Conservation (phyloP, 192 early-diverging fungal species). For the Backusella luteola region DNA sequence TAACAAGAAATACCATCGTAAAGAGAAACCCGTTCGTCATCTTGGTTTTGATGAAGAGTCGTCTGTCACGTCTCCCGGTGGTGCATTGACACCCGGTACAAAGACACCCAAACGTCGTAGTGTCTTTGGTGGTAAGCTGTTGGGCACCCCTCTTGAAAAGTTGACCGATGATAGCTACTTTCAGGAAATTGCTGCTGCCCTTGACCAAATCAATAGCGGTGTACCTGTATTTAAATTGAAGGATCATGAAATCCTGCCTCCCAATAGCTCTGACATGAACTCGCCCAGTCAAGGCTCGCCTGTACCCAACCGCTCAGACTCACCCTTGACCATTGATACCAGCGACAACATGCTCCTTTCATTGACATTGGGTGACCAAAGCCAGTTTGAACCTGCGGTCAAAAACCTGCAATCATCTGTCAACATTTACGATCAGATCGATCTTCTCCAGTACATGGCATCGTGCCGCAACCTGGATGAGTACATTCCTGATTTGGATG, state of each 20-base stretch:
- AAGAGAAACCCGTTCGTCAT: slow-evolving; percentile 33
- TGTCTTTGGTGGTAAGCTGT: slow-evolving; percentile 28
- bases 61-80: slow-evolving; percentile 47
- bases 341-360: slow-evolving; percentile 41
- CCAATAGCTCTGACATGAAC: neutral
- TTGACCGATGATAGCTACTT: slow-evolving; percentile 34
- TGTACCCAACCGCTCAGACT: neutral
- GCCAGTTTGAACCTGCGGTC: slow-evolving; percentile 57
- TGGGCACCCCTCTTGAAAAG: slow-evolving; percentile 26
- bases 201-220: slow-evolving; percentile 24
- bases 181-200: slow-evolving; percentile 31
- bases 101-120: slow-evolving; percentile 37
- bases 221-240: slow-evolving; percentile 45
- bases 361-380: slow-evolving; percentile 67
- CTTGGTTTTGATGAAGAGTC: slow-evolving; percentile 49
- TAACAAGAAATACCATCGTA: slow-evolving; percentile 39
- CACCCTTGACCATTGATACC: neutral
- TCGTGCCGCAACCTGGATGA: slow-evolving; percentile 66
- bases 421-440: slow-evolving; percentile 80
- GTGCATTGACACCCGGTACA: slow-evolving; percentile 37
- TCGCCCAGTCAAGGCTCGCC: slow-evolving; percentile 23
- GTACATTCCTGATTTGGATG: slow-evolving; percentile 50
- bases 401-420: slow-evolving; percentile 55
- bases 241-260: slow-evolving; percentile 42
- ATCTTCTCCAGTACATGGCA: slow-evolving; percentile 74